Evolutionary conservation across 164 flowering plant genomes (phyloP).

Genomic region (Buxus sempervirens): DNA sequence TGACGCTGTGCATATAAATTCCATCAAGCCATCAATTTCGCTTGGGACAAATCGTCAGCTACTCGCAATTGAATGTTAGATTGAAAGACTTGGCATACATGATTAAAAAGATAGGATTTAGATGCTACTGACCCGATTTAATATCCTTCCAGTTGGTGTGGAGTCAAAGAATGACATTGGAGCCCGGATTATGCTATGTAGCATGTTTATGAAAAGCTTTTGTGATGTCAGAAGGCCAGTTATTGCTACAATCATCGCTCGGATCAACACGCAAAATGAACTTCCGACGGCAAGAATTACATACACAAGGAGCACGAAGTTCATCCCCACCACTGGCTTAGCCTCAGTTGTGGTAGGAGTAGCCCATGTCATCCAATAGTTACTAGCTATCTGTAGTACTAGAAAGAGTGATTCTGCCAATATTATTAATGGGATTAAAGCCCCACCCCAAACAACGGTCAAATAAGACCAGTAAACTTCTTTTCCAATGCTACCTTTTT

Average conservation of each 20-base stretch:
- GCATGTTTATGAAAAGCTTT: constrained; percentile 73
- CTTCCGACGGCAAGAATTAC: constrained; percentile 70
- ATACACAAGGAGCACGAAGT: constrained; percentile 56
- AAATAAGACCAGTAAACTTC: constrained; percentile 86
- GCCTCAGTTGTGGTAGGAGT: constrained; percentile 51
- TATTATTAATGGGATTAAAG: constrained; percentile 60
- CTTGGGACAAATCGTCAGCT: too few relatives aligned
- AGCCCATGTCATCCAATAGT: constrained; percentile 99
- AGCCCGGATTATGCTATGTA: constrained; percentile 65
- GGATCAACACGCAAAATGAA: constrained; percentile 65
- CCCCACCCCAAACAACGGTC: constrained; percentile 66
- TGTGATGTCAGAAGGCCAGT: constrained; percentile 71
- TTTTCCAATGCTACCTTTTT: constrained; percentile 88
- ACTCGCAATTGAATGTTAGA: not conserved
- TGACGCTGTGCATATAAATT: not conserved
- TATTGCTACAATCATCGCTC: constrained; percentile 53
- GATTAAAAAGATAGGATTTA: not conserved
- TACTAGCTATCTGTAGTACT: constrained; percentile 73
- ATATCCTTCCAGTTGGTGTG: constrained; percentile 91
- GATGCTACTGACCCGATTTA: constrained; percentile 65
- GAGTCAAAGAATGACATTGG: constrained; percentile 99
- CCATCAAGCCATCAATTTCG: not conserved
- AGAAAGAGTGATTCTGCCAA: constrained; percentile 81
- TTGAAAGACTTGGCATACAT: not conserved
- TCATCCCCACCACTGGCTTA: constrained; percentile 39